Conservation (phyloP, 768 basidiomycete species). For the Galerina marginata region DNA sequence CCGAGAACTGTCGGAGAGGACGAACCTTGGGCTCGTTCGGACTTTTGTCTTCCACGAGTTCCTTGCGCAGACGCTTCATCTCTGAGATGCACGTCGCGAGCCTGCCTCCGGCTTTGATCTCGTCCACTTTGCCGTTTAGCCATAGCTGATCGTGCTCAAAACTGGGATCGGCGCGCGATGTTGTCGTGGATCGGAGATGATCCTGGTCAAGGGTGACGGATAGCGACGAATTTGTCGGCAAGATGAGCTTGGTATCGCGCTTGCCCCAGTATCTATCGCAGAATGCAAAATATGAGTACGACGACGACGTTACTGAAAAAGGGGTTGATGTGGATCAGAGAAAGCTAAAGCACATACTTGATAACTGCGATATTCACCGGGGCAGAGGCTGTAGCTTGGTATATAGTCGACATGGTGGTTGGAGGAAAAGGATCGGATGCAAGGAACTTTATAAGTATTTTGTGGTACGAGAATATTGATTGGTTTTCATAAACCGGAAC, state of each 20-base stretch:
- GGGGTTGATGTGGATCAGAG: neutral
- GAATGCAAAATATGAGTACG: neutral
- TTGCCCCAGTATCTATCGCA: slow-evolving; percentile 95
- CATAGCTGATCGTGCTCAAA: slow-evolving; percentile 85
- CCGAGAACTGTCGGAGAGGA: neutral
- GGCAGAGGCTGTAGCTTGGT: slow-evolving; percentile 89
- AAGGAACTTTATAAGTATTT: neutral
- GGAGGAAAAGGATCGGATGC: slow-evolving; percentile 18
- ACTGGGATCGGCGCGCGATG: slow-evolving; percentile 80
- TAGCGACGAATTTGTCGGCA: slow-evolving; percentile 98
- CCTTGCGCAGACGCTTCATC: slow-evolving; percentile 78
- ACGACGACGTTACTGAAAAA: neutral
- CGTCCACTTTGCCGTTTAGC: slow-evolving; percentile 94
- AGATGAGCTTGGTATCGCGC: slow-evolving; percentile 91
- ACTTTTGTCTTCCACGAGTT: slow-evolving; percentile 73
- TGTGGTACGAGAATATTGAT: slow-evolving; percentile 16
- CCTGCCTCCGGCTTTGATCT: slow-evolving; percentile 82
- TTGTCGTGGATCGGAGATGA: slow-evolving; percentile 92
- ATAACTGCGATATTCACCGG: slow-evolving; percentile 99
- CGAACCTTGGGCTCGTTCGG: slow-evolving; percentile 68
- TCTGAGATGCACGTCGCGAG: slow-evolving; percentile 86
- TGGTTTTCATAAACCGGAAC: neutral
- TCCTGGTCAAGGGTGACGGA: slow-evolving; percentile 98
- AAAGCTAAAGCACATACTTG: slow-evolving; percentile 59
- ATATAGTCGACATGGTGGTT: slow-evolving; percentile 56